Evolutionary conservation across 1,284 basidiomycete genomes (phyloP), one percentile per base, ranked within the genome.

Genomic region (Cryptococcus sp.): DNA sequence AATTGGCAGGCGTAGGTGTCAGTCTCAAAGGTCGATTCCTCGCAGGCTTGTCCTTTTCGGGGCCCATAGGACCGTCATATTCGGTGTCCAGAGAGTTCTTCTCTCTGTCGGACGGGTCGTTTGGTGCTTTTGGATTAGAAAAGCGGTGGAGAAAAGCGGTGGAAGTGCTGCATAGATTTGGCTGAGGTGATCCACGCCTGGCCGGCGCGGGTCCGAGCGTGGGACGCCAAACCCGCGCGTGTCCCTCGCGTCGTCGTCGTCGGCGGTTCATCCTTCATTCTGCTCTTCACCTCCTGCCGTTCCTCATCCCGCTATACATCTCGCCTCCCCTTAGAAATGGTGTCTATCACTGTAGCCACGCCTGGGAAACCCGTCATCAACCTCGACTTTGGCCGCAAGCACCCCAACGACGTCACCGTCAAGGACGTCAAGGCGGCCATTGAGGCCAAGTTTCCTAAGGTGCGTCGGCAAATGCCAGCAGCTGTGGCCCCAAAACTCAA

Each of bases 361-460:
- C 53, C 77, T 79, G 23, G 77, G 78, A 81, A 79, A 43, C 80
- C 88, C 9, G 84, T 87, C 2, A 68, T 82, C 44, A 80, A 79
- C 16, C 65, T 90, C 43, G 81, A 85, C 16, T 77, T 88, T 44
- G 72, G 80, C 0, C 77, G 68, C 50, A 82, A 81, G 61, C 68
- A 76, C 7, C 67, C 77, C 0, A 75, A 81, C 35, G 47, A 70
- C 18, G 69, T 77, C 35, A 78, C 78, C n/a, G 68, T 81, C 54
- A 60, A 49, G 16, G 73, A 79, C 45, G 57, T 81, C 63, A 80
- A 81, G 62, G 51, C 56, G 24, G 76, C 71, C 39, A 69, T 81
- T 48, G 66, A 76, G 42, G 62, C 67, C 46, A 75, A 78, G 60
- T 73, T 77, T 61, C 73, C 77, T 42, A 76, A 74, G 63, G 89